A percentile compares a stretch with the other conserved stretches of the same genome.
Evolutionary conservation across 108 stramenopile genomes (phyloP).

Genomic region (Cylindrotheca fusiformis): DNA sequence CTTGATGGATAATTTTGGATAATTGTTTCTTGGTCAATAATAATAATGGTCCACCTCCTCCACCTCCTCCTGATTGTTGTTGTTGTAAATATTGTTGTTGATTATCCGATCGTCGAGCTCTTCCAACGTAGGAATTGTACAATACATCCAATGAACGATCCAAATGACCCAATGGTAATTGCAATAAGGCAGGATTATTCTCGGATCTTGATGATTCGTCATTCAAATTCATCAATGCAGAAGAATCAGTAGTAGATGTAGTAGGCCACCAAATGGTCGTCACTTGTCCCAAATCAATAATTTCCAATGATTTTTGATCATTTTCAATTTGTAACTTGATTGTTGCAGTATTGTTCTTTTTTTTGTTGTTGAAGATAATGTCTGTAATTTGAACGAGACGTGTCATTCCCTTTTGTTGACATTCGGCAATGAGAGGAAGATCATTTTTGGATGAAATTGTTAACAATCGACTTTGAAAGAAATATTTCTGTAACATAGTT

Average conservation of each 20-base stretch:
- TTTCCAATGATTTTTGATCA: neutral
- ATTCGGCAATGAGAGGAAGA: constrained; percentile 10
- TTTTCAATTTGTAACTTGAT: neutral
- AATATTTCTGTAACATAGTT: neutral
- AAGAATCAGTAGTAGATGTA: neutral
- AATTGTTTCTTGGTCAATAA: constrained; percentile 57
- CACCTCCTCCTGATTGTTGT: constrained; percentile 6
- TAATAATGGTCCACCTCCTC: constrained; percentile 2
- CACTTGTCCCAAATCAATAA: constrained; percentile 54
- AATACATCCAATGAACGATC: constrained; percentile 50
- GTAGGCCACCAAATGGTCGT: constrained; percentile 60
- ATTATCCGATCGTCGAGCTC: neutral
- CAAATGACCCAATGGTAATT: constrained; percentile 31
- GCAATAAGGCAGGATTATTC: constrained; percentile 1
- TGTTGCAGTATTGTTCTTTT: neutral
- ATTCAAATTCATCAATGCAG: constrained; percentile 6
- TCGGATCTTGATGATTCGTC: neutral
- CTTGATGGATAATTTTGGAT: constrained; percentile 20
- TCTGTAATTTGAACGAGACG: constrained; percentile 6
- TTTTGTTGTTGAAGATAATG: neutral
- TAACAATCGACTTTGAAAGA: neutral
- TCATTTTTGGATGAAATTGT: neutral
- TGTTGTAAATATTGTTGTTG: constrained; percentile 15
- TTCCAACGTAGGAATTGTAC: constrained; percentile 38
- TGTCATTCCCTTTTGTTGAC: constrained; percentile 10